These are phyloP conservation scores for Phytophthora rubi DNA, from an alignment of 352 stramenopile species.

Conservation along the genomic window DNA sequence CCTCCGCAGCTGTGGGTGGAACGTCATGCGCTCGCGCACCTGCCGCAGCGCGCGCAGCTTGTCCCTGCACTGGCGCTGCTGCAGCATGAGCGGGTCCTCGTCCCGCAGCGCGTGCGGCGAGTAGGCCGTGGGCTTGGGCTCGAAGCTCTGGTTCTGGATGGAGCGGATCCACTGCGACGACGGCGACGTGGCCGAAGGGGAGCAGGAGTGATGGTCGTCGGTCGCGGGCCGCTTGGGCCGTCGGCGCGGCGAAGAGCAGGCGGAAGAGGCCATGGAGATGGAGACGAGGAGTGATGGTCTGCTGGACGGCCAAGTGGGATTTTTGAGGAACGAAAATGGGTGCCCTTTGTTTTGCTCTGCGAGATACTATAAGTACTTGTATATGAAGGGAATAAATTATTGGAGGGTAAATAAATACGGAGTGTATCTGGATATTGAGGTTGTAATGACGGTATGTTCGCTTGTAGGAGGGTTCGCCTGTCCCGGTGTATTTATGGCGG, in stretches of 20 bases:
- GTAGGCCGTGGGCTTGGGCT: constrained; percentile 74
- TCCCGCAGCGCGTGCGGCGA: constrained; percentile 51
- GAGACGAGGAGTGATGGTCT: constrained; percentile 8
- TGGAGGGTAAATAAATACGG: too few species aligned
- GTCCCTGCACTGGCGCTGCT: constrained; percentile 59
- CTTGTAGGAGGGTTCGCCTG: not conserved
- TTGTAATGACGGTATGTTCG: not conserved
- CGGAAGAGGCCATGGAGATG: constrained; percentile 9
- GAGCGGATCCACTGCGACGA: constrained; percentile 48
- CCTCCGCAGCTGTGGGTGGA: constrained; percentile 30
- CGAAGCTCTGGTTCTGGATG: constrained; percentile 65
- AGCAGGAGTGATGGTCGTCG: not conserved
- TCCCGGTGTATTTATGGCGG: constrained; percentile 4
- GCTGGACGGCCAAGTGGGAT: not conserved
- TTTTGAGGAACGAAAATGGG: not conserved
- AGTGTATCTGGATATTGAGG: not conserved
- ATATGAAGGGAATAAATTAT: too few species aligned
- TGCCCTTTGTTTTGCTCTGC: too few species aligned
- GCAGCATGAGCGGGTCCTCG: constrained; percentile 67
- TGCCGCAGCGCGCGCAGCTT: constrained; percentile 64
- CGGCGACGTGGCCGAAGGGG: constrained; percentile 9
- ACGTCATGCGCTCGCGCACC: constrained; percentile 56
- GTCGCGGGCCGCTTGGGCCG: constrained; percentile 21
- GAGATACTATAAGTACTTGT: too few species aligned
- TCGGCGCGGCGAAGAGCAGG: constrained; percentile 8